Evolutionary conservation across 2,329 filamentous ascomycete species (phyloP).

Genomic region (Stagonosporopsis tanaceti): DNA sequence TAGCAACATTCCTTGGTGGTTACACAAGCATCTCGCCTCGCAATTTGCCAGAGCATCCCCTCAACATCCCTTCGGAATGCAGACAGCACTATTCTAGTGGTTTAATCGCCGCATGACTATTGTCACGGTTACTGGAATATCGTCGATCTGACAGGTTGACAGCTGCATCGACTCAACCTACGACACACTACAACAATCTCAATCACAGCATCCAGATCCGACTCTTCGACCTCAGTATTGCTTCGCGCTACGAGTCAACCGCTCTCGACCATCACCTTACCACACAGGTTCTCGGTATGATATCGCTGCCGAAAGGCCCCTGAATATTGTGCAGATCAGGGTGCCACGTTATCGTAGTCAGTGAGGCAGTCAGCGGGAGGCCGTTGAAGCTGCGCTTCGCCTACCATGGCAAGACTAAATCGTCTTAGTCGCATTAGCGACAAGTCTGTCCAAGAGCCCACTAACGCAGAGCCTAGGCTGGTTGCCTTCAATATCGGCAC

Average conservation of each 20-base stretch:
- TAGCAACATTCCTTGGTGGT: constrained; percentile 15
- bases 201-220: neutral
- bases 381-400: neutral
- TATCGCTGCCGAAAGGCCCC: neutral
- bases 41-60: constrained; percentile 10
- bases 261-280: neutral
- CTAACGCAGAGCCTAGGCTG: constrained; percentile 1
- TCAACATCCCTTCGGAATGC: constrained; percentile 16
- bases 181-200: constrained; percentile 1
- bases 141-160: constrained; percentile 10
- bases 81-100: constrained; percentile 7
- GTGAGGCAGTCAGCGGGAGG: neutral
- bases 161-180: constrained; percentile 6
- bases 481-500: constrained; percentile 7
- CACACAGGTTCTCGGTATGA: neutral
- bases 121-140: constrained; percentile 16
- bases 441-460: neutral
- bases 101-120: constrained; percentile 13
- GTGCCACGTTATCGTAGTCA: neutral
- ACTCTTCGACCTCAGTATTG: neutral
- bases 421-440: constrained; percentile 11
- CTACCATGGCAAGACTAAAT: constrained; percentile 10
- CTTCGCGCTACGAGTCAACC: neutral
- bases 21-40: constrained; percentile 8
- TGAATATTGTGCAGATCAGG: neutral